These are phyloP conservation scores for Trichoderma lentiforme DNA, from an alignment of 2,329 filamentous ascomycete species.

Conservation along the genomic window DNA sequence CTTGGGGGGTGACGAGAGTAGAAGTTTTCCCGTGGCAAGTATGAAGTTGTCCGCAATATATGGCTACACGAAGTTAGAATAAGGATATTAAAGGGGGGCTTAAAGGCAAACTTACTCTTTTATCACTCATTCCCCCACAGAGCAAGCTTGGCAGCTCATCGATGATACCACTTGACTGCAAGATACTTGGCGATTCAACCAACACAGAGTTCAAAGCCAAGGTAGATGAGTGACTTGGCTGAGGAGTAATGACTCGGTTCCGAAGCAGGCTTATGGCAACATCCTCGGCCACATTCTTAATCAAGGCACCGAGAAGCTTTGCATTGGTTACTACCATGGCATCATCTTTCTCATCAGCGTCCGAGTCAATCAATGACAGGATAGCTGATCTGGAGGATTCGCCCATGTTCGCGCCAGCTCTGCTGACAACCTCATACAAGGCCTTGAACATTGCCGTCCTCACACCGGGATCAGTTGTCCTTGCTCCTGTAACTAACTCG, in stretches of 20 bases:
- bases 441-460: conserved; percentile 96
- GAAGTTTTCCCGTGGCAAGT: conserved; percentile 85
- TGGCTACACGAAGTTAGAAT: conserved; percentile 45
- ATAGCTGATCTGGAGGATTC: conserved; percentile 85
- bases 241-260: conserved; percentile 73
- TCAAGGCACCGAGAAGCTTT: conserved; percentile 81
- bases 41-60: conserved; percentile 86
- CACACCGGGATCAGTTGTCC: conserved; percentile 79
- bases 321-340: conserved; percentile 86
- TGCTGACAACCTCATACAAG: conserved; percentile 92
- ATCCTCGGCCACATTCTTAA: conserved; percentile 78
- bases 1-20: conserved; percentile 67
- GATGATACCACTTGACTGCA: conserved; percentile 63
- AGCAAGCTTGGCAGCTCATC: conserved; percentile 76
- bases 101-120: conserved; percentile 58
- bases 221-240: conserved; percentile 74
- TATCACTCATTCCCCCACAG: conserved; percentile 73
- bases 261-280: conserved; percentile 58
- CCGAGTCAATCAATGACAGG: conserved; percentile 81
- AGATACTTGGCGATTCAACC: conserved; percentile 68
- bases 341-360: conserved; percentile 70
- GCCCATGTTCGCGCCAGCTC: conserved; percentile 92
- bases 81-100: background rate
- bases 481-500: conserved; percentile 92
- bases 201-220: conserved; percentile 87